Percentiles rank a stretch among this genome's conserved stretches.
phyloP scores from a whole-genome alignment of 2,329 filamentous ascomycete species.

The Trichoderma sp. region DNA sequence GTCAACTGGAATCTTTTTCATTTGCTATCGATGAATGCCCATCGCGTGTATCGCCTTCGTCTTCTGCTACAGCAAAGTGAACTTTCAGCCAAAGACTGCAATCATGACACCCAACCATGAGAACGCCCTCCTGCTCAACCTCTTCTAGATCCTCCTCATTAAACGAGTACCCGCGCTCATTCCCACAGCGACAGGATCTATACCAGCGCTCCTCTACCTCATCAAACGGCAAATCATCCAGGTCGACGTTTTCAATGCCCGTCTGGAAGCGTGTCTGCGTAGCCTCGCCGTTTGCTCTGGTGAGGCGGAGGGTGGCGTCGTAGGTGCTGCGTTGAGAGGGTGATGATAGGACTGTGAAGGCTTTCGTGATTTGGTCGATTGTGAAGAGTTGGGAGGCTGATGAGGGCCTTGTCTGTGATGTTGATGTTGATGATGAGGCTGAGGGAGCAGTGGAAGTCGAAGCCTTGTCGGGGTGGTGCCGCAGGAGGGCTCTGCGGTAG shows the following conservation, averaged over 20 bases:
- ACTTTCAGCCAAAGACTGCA: conserved; percentile 69
- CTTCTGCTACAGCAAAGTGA: conserved; percentile 60
- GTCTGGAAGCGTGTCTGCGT: conserved; percentile 50
- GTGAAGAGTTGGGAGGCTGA: conserved; percentile 44
- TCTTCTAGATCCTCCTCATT: conserved; percentile 62
- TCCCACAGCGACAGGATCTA: conserved; percentile 65
- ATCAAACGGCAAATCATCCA: conserved; percentile 64
- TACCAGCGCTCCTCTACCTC: conserved; percentile 55
- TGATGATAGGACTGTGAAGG: conserved; percentile 59
- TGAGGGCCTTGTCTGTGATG: not conserved
- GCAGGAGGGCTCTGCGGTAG: conserved; percentile 66
- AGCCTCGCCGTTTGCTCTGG: conserved; percentile 34
- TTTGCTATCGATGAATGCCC: conserved; percentile 31
- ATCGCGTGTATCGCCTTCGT: conserved; percentile 45
- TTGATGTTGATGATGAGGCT: not conserved
- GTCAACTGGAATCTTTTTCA: conserved; percentile 33
- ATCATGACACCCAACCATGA: conserved; percentile 66
- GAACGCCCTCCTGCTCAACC: conserved; percentile 58
- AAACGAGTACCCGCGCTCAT: conserved; percentile 61
- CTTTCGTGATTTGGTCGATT: conserved; percentile 65
- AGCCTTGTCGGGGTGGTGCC: conserved; percentile 66
- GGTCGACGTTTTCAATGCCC: conserved; percentile 64
- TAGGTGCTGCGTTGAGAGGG: conserved; percentile 54
- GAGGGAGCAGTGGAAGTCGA: conserved; percentile 25
- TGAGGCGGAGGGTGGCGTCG: conserved; percentile 51